phyloP scores from a whole-genome alignment of 2,329 filamentous ascomycete genomes.

The Exophiala sideris region DNA sequence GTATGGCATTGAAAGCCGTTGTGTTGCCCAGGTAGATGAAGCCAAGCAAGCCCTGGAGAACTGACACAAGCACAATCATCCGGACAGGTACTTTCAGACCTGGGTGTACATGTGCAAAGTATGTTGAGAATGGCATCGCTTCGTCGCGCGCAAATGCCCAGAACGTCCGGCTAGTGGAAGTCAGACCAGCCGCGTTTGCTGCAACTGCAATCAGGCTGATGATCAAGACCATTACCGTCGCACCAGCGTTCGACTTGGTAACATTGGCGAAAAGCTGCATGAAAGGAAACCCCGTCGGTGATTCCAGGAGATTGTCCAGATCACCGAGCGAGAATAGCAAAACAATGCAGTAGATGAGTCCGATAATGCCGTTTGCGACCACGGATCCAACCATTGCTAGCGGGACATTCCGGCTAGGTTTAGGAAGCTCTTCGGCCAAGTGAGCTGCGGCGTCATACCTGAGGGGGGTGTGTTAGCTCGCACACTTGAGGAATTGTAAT shows the following conservation, averaged over 20 bases:
- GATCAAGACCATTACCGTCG: conserved; percentile 32
- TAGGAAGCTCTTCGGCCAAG: conserved; percentile 35
- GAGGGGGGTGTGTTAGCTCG: background rate
- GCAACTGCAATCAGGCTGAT: conserved; percentile 31
- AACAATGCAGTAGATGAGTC: conserved; percentile 42
- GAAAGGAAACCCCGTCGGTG: conserved; percentile 44
- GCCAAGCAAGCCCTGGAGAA: conserved; percentile 14
- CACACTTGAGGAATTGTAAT: background rate
- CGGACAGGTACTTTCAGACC: conserved; percentile 17
- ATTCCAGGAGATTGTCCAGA: conserved; percentile 38
- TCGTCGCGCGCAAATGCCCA: conserved; percentile 41
- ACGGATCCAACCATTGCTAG: conserved; percentile 35
- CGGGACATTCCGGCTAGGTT: conserved; percentile 31
- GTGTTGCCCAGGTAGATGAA: conserved; percentile 25
- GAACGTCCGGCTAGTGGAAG: conserved; percentile 37
- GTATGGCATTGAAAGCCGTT: conserved; percentile 29
- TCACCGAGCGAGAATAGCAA: conserved; percentile 45
- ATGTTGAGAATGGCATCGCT: conserved; percentile 36
- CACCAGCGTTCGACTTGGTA: conserved; percentile 31
- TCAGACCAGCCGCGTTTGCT: conserved; percentile 33
- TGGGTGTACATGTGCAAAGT: conserved; percentile 28
- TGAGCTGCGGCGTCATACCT: conserved; percentile 44
- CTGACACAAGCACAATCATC: conserved; percentile 14
- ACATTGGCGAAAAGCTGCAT: conserved; percentile 40
- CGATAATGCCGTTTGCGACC: conserved; percentile 46